These are phyloP conservation scores for Calycina herbarum DNA, from an alignment of 2,329 filamentous ascomycete genomes.

Conservation along the genomic window DNA sequence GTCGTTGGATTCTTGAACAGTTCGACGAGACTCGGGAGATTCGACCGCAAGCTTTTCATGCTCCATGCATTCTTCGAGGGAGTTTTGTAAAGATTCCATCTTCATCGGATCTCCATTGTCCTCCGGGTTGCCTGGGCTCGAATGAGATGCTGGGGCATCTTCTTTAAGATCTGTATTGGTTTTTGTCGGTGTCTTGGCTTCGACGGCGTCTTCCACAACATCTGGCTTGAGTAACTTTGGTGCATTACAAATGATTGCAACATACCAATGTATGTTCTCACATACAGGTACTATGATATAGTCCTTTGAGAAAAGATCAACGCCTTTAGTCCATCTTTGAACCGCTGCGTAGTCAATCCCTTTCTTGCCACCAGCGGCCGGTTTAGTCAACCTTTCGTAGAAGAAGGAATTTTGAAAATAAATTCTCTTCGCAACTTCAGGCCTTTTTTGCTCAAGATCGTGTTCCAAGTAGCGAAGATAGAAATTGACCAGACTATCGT, in stretches of 20 bases:
- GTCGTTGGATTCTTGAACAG: conserved; percentile 16
- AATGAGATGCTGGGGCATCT: not conserved
- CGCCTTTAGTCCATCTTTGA: conserved; percentile 80
- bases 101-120: conserved; percentile 8
- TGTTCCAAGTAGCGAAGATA: conserved; percentile 76
- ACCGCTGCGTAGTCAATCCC: conserved; percentile 84
- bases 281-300: conserved; percentile 93
- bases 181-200: not conserved
- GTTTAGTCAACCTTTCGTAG: conserved; percentile 72
- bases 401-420: conserved; percentile 96
- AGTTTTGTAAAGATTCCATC: conserved; percentile 1
- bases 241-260: conserved; percentile 92
- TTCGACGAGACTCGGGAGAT: conserved; percentile 4
- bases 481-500: conserved; percentile 90
- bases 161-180: conserved; percentile 4
- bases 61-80: not conserved
- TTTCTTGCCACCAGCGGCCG: conserved; percentile 48
- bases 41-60: not conserved
- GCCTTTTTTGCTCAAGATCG: conserved; percentile 53
- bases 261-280: conserved; percentile 85
- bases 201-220: not conserved
- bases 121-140: conserved; percentile 4
- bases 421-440: conserved; percentile 61
- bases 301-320: conserved; percentile 82
- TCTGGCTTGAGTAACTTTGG: conserved; percentile 54